These are phyloP conservation scores for Actinomucor elegans DNA, from an alignment of 371 early-diverging fungal genomes.

Conservation along the genomic window DNA sequence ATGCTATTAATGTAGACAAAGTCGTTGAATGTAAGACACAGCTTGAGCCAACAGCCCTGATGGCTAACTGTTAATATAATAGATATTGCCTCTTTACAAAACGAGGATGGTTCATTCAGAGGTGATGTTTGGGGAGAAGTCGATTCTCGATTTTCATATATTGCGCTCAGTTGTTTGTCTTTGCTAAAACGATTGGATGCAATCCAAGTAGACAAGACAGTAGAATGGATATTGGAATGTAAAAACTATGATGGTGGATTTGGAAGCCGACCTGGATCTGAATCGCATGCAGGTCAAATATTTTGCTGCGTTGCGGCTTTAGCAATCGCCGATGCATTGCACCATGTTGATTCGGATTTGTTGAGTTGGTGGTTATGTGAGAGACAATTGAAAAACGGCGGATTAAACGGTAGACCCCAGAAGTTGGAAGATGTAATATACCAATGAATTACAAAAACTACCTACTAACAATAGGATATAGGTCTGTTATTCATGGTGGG, in stretches of 20 bases:
- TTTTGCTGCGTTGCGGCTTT: conserved; percentile 94
- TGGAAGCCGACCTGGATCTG: conserved; percentile 91
- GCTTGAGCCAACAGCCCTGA: not conserved
- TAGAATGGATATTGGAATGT: conserved; percentile 79
- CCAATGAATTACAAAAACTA: too few relatives aligned
- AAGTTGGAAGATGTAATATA: conserved; percentile 95
- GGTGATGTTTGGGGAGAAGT: conserved; percentile 96
- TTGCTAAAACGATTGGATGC: conserved; percentile 75
- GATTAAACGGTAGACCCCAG: conserved; percentile 96
- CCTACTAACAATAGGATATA: too few relatives aligned
- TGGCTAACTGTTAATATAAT: not conserved
- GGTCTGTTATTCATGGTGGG: conserved; percentile 99
- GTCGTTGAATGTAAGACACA: conserved; percentile 66
- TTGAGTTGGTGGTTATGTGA: conserved; percentile 93
- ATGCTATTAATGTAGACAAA: conserved; percentile 66
- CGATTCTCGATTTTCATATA: conserved; percentile 94
- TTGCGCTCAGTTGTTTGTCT: conserved; percentile 76
- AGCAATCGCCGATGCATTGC: conserved; percentile 70
- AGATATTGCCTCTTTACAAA: conserved; percentile 61
- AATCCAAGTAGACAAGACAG: conserved; percentile 70
- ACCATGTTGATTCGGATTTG: conserved; percentile 73
- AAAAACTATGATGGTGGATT: conserved; percentile 98
- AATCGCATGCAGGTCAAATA: conserved; percentile 94
- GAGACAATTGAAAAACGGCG: conserved; percentile 92
- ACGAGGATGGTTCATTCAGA: conserved; percentile 78